phyloP scores from a whole-genome alignment of 495 filamentous ascomycete genomes.

The Aspergillus biplanus region DNA sequence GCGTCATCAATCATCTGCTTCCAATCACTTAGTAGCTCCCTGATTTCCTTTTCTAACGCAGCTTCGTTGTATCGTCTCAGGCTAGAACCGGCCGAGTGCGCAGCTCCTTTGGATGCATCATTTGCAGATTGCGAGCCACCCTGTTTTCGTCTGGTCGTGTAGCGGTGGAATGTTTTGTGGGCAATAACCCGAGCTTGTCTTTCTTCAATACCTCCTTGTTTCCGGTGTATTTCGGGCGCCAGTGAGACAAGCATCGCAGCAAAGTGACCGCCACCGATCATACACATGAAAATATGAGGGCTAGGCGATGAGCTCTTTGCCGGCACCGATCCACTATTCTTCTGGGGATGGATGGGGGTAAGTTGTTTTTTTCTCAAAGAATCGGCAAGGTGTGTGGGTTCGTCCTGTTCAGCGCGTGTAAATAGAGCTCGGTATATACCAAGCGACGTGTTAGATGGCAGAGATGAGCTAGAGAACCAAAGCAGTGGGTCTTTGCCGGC shows the following conservation, averaged over 20 bases:
- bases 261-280: conserved; percentile 98
- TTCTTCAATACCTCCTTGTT: conserved; percentile 69
- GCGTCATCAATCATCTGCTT: conserved; percentile 78
- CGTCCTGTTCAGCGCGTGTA: conserved; percentile 68
- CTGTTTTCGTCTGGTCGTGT: conserved; percentile 94
- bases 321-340: conserved; percentile 47
- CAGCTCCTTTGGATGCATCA: conserved; percentile 86
- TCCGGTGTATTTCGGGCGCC: conserved; percentile 75
- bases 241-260: conserved; percentile 94
- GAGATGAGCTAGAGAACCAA: conserved; percentile 78
- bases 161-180: conserved; percentile 97
- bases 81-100: conserved; percentile 90
- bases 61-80: conserved; percentile 93
- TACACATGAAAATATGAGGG: conserved; percentile 92
- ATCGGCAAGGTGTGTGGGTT: conserved; percentile 61
- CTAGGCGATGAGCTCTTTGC: conserved; percentile 58
- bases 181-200: conserved; percentile 83
- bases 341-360: conserved; percentile 57
- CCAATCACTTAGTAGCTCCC: conserved; percentile 79
- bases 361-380: conserved; percentile 76
- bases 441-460: conserved; percentile 78
- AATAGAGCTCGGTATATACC: conserved; percentile 89
- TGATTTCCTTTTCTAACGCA: conserved; percentile 80
- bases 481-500: conserved; percentile 74
- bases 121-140: conserved; percentile 93